A percentile compares a stretch with the other conserved stretches of the same genome.
Evolutionary conservation across 164 flowering plant genomes (phyloP).

Genomic region (Piper longum): DNA sequence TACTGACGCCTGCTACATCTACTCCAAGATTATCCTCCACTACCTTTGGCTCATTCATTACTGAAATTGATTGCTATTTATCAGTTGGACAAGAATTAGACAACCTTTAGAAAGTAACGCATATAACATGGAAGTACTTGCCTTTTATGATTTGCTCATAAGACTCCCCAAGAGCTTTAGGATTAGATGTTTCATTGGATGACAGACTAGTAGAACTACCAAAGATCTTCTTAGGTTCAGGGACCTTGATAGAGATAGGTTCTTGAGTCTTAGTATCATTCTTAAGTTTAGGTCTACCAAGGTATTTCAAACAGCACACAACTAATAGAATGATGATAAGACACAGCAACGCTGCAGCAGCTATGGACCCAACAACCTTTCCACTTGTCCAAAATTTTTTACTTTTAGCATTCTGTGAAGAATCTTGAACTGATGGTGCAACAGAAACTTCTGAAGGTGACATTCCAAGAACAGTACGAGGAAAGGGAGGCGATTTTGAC

Average conservation of each 20-base stretch:
- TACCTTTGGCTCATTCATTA: slow-evolving; percentile 10
- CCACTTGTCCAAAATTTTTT: slow-evolving; percentile 16
- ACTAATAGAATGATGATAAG: slow-evolving; percentile 19
- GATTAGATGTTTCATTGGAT: slow-evolving; percentile 4
- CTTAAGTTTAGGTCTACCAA: slow-evolving; percentile 13
- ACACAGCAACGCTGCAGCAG: slow-evolving; percentile 23
- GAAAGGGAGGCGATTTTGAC: slow-evolving; percentile 28
- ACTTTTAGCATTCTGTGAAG: slow-evolving; percentile 8
- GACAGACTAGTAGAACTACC: slow-evolving; percentile 10
- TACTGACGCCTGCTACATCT: slow-evolving; percentile 9
- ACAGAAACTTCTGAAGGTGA: slow-evolving; percentile 24
- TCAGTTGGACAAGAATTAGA: not conserved
- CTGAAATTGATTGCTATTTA: slow-evolving; percentile 8
- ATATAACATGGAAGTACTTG: not conserved
- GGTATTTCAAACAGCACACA: slow-evolving; percentile 24
- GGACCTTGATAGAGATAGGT: slow-evolving; percentile 8
- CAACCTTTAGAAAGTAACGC: not conserved
- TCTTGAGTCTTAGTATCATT: slow-evolving; percentile 15
- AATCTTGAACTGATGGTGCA: slow-evolving; percentile 21
- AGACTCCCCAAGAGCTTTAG: not conserved
- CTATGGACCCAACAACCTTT: slow-evolving; percentile 22
- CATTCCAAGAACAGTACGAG: slow-evolving; percentile 15
- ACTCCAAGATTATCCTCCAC: slow-evolving; percentile 14
- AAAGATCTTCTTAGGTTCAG: slow-evolving; percentile 14
- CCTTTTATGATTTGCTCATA: not conserved